These are phyloP conservation scores for Penicillium sp. DNA, from an alignment of 2,329 filamentous ascomycete genomes.

Conservation along the genomic window DNA sequence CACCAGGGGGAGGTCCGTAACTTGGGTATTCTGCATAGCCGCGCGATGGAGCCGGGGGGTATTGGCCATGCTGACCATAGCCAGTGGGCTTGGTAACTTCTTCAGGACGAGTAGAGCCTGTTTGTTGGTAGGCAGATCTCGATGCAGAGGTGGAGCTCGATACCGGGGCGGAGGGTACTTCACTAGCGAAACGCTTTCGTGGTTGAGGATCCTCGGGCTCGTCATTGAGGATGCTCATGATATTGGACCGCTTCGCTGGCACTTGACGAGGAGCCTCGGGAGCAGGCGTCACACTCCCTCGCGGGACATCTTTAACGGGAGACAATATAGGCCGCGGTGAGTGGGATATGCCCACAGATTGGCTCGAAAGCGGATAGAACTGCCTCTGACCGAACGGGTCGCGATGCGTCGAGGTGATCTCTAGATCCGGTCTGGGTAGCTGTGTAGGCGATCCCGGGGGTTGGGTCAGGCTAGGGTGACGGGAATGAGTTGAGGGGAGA, in stretches of 20 bases:
- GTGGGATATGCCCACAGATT: conserved; percentile 33
- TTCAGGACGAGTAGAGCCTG: conserved; percentile 30
- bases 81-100: conserved; percentile 30
- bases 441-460: conserved; percentile 41
- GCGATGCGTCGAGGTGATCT: conserved; percentile 40
- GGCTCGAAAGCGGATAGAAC: conserved; percentile 35
- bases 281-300: conserved; percentile 36
- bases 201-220: conserved; percentile 53
- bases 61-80: conserved; percentile 34
- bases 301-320: conserved; percentile 41
- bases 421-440: conserved; percentile 35
- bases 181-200: conserved; percentile 50
- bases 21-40: conserved; percentile 38
- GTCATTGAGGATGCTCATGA: conserved; percentile 55
- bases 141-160: conserved; percentile 25
- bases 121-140: conserved; percentile 34
- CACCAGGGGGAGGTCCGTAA: conserved; percentile 32
- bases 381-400: conserved; percentile 40
- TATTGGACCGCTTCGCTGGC: conserved; percentile 54
- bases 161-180: conserved; percentile 30
- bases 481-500: conserved; percentile 38
- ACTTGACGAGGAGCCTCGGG: conserved; percentile 46
- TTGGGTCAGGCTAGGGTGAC: conserved; percentile 41
- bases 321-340: conserved; percentile 35
- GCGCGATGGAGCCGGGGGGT: conserved; percentile 34